These are phyloP conservation scores for Hypoxylon sp. DNA, from an alignment of 2,329 filamentous ascomycete species.

Conservation along the genomic window DNA sequence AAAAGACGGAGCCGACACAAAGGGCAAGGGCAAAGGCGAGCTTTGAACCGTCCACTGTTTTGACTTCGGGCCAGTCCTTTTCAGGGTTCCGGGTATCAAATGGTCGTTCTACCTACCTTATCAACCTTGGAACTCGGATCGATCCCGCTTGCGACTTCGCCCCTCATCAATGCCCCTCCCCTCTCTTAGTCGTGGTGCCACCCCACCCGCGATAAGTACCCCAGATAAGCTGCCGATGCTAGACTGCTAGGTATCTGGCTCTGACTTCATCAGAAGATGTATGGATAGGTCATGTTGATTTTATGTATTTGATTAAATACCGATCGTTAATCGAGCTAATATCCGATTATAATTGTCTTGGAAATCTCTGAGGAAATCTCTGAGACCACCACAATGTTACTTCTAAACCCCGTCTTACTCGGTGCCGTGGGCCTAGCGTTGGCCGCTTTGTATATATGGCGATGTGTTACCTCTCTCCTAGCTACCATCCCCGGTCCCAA, in stretches of 20 bases:
- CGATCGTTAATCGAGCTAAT: background rate
- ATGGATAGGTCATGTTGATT: background rate
- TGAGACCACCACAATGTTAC: constrained; percentile 42
- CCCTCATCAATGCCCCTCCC: constrained; percentile 31
- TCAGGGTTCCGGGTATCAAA: constrained; percentile 11
- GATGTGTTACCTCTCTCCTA: constrained; percentile 57
- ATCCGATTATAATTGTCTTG: background rate
- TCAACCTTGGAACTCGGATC: constrained; percentile 1
- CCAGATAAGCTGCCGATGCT: too few relatives aligned
- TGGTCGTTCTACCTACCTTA: background rate
- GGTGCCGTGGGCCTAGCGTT: constrained; percentile 38
- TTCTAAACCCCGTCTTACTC: constrained; percentile 47
- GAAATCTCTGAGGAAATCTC: background rate
- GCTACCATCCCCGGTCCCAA: constrained; percentile 65
- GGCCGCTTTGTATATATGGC: constrained; percentile 47
- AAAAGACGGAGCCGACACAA: constrained; percentile 27
- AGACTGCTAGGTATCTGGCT: constrained; percentile 2
- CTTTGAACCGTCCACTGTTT: constrained; percentile 27
- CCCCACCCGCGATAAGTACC: constrained; percentile 31
- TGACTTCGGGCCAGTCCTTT: constrained; percentile 2
- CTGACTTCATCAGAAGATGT: background rate
- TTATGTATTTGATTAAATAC: background rate
- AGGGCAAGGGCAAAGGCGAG: constrained; percentile 42
- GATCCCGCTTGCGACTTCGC: constrained; percentile 31
- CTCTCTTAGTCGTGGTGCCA: constrained; percentile 23